Evolutionary conservation across 306 rosid genomes (phyloP), one percentile per base, ranked within the genome.

Genomic region (Vachellia pachyceras): DNA sequence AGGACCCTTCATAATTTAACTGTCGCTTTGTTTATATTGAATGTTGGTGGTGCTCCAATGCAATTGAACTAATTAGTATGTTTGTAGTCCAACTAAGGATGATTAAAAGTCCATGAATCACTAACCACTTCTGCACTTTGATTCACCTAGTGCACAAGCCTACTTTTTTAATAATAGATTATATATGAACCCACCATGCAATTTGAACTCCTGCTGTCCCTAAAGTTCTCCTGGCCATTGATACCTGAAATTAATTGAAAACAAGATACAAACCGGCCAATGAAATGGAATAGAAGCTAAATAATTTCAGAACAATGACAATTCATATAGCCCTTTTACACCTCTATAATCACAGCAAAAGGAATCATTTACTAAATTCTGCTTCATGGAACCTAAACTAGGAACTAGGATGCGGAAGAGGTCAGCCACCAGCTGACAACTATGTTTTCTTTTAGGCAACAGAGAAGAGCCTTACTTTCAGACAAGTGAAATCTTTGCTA

Each of bases 141-240:
- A 11, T 29, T 60, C 40, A 40, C 61, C 37, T 1, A 29, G 9
- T 10, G 8, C 39, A 50, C 60, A 61, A 20, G 40, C 10, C n/a
- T 42, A 35, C 39, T 33, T 76, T 54, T 61, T 63, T 37, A 3
- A 41, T 36, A 36, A 20, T 5, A 46, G 36, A 69, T 41, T 57
- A 54, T 12, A n/a, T 40, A 73, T 77, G 29, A 72, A 76, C 90
- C 61, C 86, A 91, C 97, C 92, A 88, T 80, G 90, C 83, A 83
- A 93, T 87, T 89, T 91, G 97, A 85, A 93, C 92, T 45, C 97
- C 97, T 33, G 74, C 88, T 64, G 82, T 82, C 69, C 97, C 97
- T 36, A 93, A 78, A 68, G 97, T 91, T 88, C 97, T 82, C 90
- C 67, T 82, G 25, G 97, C 94, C 97, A 93, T 91, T 50, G 97